Base-by-base conservation (phyloP, 1,284 basidiomycete genomes). In the Uromyces viciae-fabae region DNA sequence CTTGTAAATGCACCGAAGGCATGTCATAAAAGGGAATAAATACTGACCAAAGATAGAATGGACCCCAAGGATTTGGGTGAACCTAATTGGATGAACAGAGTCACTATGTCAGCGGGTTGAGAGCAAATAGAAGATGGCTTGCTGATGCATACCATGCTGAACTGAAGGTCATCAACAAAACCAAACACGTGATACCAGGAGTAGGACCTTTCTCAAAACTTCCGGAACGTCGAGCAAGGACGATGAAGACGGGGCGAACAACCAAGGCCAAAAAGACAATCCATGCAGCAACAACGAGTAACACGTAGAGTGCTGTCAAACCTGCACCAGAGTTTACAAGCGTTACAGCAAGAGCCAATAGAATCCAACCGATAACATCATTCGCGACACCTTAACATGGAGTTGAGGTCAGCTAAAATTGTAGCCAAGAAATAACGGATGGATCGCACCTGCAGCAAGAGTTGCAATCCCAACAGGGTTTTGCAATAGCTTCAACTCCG, bases 381-480 rank as follows among this genome's bases (percentile, higher is more conserved):
- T 97, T 98, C 2, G 92, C 94, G 0, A 98, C 94, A 68, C 96
- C 78, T 80, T n/a, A 19, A 9, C 15, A 54, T n/a, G 2, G 33
- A 31, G 11, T 1, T 15, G 14, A 52, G 3, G 11, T 77, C 83
- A 71, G 33, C 40, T 38, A 71, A 58, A 17, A 33, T n/a, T 60
- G 14, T 3, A 31, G 73, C 58, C 28, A 25, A 43, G 25, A 28
- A 19, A 62, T 5, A 62, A 36, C 25, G 54, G 54, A 52, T 31
- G 22, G 36, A 52, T 62, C 31, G 8, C n/a, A 80, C 78, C 95
- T 0, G 96, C 96, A 0, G 93, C 93, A 3, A 99, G 90, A 3
- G 94, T 94, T 40, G 97, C 92, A 78, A 96, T 91, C 11, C 96
- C 97, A 60, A 99, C 95, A 0, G 91, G 93, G 8, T 94, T 97